Conservation (phyloP, 768 basidiomycete species). For the Termitomyces sp. region DNA sequence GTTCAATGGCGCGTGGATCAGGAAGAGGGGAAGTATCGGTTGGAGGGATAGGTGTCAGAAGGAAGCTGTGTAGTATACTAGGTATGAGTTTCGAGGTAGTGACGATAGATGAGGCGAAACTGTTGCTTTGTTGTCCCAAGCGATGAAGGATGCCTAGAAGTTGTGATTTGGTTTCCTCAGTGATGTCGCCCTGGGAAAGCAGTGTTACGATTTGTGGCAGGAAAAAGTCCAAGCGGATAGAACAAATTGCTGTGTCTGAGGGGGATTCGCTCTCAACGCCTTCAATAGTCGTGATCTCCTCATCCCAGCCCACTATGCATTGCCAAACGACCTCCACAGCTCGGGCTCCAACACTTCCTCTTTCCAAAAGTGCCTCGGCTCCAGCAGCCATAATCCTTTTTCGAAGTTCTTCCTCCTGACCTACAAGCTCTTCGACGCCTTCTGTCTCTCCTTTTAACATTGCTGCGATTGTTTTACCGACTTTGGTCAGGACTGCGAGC, state of each 20-base stretch:
- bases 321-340: slow-evolving; percentile 75
- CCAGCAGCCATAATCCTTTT: slow-evolving; percentile 63
- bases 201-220: slow-evolving; percentile 45
- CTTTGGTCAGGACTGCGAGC: slow-evolving; percentile 62
- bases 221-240: slow-evolving; percentile 30
- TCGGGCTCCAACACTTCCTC: slow-evolving; percentile 58
- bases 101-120: slow-evolving; percentile 44
- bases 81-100: slow-evolving; percentile 46
- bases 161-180: slow-evolving; percentile 44
- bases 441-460: slow-evolving; percentile 27
- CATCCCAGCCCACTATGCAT: slow-evolving; percentile 64
- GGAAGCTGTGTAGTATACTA: slow-evolving; percentile 47
- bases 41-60: slow-evolving; percentile 47
- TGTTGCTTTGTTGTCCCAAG: slow-evolving; percentile 54
- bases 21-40: slow-evolving; percentile 28
- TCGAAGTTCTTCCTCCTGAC: slow-evolving; percentile 42
- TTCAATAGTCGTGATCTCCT: slow-evolving; percentile 24
- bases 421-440: slow-evolving; percentile 29
- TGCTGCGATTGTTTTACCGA: slow-evolving; percentile 35
- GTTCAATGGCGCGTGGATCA: slow-evolving; percentile 45
- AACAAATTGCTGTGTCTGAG: slow-evolving; percentile 23
- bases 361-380: slow-evolving; percentile 57
- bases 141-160: slow-evolving; percentile 55
- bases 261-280: slow-evolving; percentile 42
- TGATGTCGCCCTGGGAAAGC: slow-evolving; percentile 34